A percentile compares a stretch with the other conserved stretches of the same genome.
These are phyloP conservation scores for Ascochyta koolunga DNA, from an alignment of 2,329 filamentous ascomycete genomes.

Conservation along the genomic window DNA sequence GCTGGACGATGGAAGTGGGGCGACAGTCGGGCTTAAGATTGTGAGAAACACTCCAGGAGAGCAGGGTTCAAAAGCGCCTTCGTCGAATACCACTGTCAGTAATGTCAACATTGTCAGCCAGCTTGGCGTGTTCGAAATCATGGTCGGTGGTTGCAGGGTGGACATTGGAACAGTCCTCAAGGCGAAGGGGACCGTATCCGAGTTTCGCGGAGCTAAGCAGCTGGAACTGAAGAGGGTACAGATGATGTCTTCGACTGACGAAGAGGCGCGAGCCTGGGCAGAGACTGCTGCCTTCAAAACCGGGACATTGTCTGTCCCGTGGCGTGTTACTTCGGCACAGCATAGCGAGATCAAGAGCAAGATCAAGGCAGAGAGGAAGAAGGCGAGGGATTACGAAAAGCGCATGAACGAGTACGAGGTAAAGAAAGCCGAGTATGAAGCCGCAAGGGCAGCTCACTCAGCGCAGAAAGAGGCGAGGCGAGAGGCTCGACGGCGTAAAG, in stretches of 20 bases:
- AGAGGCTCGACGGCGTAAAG: conserved; percentile 52
- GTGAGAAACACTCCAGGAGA: conserved; percentile 44
- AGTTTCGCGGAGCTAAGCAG: conserved; percentile 59
- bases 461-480: conserved; percentile 46
- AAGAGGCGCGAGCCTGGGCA: conserved; percentile 61
- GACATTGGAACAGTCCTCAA: conserved; percentile 60
- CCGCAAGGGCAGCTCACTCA: conserved; percentile 38
- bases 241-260: conserved; percentile 57
- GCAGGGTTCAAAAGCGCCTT: conserved; percentile 28
- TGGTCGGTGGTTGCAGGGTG: conserved; percentile 42
- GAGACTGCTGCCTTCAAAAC: conserved; percentile 57
- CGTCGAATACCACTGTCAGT: conserved; percentile 45
- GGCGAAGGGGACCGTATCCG: conserved; percentile 62
- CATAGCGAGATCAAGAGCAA: conserved; percentile 50
- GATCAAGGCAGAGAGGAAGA: conserved; percentile 50
- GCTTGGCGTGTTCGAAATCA: conserved; percentile 50
- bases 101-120: conserved; percentile 48
- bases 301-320: conserved; percentile 59
- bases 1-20: conserved; percentile 67
- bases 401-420: conserved; percentile 44
- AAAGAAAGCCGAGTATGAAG: conserved; percentile 41
- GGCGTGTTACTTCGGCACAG: conserved; percentile 56
- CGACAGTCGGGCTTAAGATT: conserved; percentile 62
- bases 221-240: conserved; percentile 61
- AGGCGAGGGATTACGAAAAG: conserved; percentile 41